Base-by-base conservation (phyloP, 1,284 basidiomycete genomes). In the Cryptococcus jaspeensis region DNA sequence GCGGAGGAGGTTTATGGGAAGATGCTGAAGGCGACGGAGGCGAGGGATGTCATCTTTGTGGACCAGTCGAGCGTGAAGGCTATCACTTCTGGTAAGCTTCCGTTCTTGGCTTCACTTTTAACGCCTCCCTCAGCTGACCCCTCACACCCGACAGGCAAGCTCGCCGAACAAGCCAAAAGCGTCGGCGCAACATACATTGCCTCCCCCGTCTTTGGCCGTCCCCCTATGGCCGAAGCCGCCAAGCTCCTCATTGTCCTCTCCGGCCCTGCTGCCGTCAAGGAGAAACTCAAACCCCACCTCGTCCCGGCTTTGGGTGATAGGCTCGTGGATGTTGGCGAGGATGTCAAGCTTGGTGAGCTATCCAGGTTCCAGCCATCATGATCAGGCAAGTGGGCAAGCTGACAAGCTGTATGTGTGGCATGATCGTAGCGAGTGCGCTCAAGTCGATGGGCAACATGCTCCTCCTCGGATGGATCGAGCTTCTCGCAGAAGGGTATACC, bases 361-460 rank as follows among this genome's bases (percentile, higher is more conserved):
- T 12, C 40, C 16, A 47, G 28, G 9, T 25, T 22, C 12, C 3
- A 38, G 25, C 13, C 37, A 20, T 25, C 35, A 32, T 15, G n/a
- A 37, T 20, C 28, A 32, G 9, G 32, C 3, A 20, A 37, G 16
- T 50, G 18, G 35, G 20, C 35, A 12, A 13, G n/a, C 39, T 47
- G 16, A 42, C 16, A 13, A 13, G 38, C 28, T 11, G 22, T 23
- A 23, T 32, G 28, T 32, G 28, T 28, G 38, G 6, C 37, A 2
- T 50, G 5, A 20, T 37, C 16, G 12, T 57, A 71, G 73, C 64
- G 23, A 63, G 67, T 7, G 58, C 68, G 13, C 52, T 74, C 52
- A 74, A 74, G 62, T 62, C 72, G 15, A 64, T 73, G 55, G 74
- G 72, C 22, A 76, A 76, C 53, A 65, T 61, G 35, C 53, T 70